Evolutionary conservation across 2,329 filamentous ascomycete genomes (phyloP), one percentile per base, ranked within the genome.

Genomic region (Magnaporthiopsis rhizophila): DNA sequence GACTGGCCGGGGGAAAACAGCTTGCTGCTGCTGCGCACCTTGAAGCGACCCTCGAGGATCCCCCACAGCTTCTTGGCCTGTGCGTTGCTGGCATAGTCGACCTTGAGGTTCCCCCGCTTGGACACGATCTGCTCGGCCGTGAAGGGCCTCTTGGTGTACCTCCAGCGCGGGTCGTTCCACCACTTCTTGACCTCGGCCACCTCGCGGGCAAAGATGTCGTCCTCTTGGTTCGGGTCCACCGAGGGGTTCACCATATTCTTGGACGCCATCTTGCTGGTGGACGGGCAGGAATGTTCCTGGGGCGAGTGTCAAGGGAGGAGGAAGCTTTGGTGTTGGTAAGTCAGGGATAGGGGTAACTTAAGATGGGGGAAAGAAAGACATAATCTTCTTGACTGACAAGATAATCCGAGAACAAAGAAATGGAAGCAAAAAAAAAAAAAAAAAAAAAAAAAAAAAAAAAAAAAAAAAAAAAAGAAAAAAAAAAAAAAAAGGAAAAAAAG

Each of bases 91-190:
- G 95, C 89, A 75, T 98, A 98, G 68, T 96, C 85, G 71, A 98
- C 89, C 78, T 89, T 91, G 71, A 99, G 81, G 73, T 90, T 93
- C 65, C 95, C 95, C 73, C 95, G 85, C 86, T 99, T 99, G 63
- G 91, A 89, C 68, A 96, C 95, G 73, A 99, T 98, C 80, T 96
- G 91, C 83, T 98, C 95, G 38, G 95, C 92, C 4, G 93, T 97
- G 76, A 95, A 99, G 30, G 95, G 89, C 65, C 95, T 86, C 80
- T 90, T 93, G 71, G 95, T 99, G 78, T 91, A 86, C 75, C 91
- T 86, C 95, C 95, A 99, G 83, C 95, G 86, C 65, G 92, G 86
- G 72, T 96, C 91, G 63, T 82, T 84, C 95, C 95, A 99, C 95
- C 95, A 99, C 77, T 89, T 80, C 85, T 97, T 91, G 70, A 98